phyloP scores from a whole-genome alignment of 768 basidiomycete genomes.

The Cyclocybe aegerita region DNA sequence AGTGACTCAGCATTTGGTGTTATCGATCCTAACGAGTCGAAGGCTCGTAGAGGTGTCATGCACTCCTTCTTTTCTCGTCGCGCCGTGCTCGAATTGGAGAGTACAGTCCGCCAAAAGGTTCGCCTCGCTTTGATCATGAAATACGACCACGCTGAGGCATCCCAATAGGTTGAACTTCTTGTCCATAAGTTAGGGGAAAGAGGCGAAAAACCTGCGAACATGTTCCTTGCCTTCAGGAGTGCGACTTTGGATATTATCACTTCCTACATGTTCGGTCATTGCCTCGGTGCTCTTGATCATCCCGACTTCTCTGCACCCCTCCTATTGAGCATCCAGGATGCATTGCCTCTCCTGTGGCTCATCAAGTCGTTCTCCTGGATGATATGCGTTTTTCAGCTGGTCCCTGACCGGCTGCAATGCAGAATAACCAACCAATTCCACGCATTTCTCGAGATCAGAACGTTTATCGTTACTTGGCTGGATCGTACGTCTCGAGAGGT shows the following conservation, averaged over 20 bases:
- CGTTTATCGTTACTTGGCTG: slow-evolving; percentile 15
- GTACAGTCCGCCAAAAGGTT: slow-evolving; percentile 30
- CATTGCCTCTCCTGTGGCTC: slow-evolving; percentile 28
- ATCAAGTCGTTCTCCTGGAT: slow-evolving; percentile 31
- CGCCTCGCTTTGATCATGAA: background rate
- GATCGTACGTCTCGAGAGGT: slow-evolving; percentile 6
- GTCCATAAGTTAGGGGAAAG: slow-evolving; percentile 16
- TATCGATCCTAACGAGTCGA: slow-evolving; percentile 31
- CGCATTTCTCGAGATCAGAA: slow-evolving; percentile 15
- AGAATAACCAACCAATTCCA: slow-evolving; percentile 11
- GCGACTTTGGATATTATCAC: slow-evolving; percentile 43
- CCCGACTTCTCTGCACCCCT: slow-evolving; percentile 34
- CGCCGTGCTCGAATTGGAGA: slow-evolving; percentile 34
- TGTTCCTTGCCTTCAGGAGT: slow-evolving; percentile 41
- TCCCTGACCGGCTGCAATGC: slow-evolving; percentile 16
- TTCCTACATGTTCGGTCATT: slow-evolving; percentile 37
- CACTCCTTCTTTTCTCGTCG: slow-evolving; percentile 37
- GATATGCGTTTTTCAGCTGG: slow-evolving; percentile 6
- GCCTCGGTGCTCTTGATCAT: slow-evolving; percentile 27
- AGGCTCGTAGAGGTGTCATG: slow-evolving; percentile 28
- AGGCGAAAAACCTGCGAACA: slow-evolving; percentile 24
- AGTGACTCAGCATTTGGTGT: slow-evolving; percentile 34
- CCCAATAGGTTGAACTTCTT: slow-evolving; percentile 30
- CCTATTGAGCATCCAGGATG: slow-evolving; percentile 27
- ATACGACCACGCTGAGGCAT: background rate